These are phyloP conservation scores for Asterophora lycoperdoides DNA, from an alignment of 768 basidiomycete genomes.

Conservation along the genomic window DNA sequence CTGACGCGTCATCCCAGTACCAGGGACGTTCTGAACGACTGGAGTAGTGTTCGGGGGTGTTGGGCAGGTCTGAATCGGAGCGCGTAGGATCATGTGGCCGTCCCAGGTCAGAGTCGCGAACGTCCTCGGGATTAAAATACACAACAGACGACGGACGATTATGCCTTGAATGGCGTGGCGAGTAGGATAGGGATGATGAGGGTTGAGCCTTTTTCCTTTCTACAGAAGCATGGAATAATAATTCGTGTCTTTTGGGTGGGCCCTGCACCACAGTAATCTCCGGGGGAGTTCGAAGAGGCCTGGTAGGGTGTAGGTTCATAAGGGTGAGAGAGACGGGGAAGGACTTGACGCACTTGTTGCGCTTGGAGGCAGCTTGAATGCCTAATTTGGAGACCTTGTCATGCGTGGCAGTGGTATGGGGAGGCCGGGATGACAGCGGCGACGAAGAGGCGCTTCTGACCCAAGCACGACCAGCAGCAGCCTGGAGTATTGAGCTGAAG, in stretches of 20 bases:
- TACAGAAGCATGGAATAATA: neutral
- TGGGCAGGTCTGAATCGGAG: neutral
- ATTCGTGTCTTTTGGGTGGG: neutral
- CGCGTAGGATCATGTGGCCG: conserved; percentile 23
- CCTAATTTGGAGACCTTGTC: neutral
- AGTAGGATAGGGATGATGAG: neutral
- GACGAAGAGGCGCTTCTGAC: conserved; percentile 22
- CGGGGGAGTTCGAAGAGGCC: neutral
- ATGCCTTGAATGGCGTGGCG: neutral
- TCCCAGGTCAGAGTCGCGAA: conserved; percentile 22
- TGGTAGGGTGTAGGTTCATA: neutral
- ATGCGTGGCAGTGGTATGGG: neutral
- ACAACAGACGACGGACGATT: conserved; percentile 1
- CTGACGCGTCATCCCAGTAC: conserved; percentile 11
- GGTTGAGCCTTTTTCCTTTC: neutral
- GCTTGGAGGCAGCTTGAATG: neutral
- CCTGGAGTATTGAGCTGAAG: conserved; percentile 40
- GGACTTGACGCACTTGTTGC: conserved; percentile 3
- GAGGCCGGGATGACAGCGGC: neutral
- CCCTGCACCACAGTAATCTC: conserved; percentile 3
- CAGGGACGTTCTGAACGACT: neutral
- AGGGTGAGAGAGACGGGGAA: neutral
- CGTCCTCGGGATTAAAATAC: conserved; percentile 19
- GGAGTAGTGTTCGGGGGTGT: neutral
- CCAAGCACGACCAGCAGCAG: conserved; percentile 51